A percentile compares a stretch with the other conserved stretches of the same genome.
These are phyloP conservation scores for Begonia masoniana DNA, from an alignment of 306 rosid genomes.

Conservation along the genomic window DNA sequence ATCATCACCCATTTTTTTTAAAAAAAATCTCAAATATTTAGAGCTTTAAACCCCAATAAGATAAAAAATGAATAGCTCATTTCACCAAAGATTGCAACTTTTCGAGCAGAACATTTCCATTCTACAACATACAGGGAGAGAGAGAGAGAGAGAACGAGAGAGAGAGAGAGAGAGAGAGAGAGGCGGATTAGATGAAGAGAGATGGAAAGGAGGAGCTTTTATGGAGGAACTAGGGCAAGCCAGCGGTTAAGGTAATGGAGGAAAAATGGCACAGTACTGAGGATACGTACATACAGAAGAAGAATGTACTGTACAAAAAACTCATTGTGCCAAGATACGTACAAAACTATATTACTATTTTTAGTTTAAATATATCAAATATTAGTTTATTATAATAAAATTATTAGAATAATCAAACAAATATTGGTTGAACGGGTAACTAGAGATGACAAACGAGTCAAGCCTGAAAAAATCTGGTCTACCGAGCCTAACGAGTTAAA, in stretches of 20 bases:
- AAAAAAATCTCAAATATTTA: slow-evolving; percentile 12
- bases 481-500: no score
- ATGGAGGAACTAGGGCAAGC: neutral
- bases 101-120: neutral
- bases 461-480: no score
- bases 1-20: slow-evolving; percentile 31
- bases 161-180: neutral
- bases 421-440: no score
- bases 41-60: slow-evolving; percentile 16
- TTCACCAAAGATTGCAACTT: neutral
- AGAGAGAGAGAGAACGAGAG: neutral
- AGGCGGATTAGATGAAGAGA: slow-evolving; percentile 1
- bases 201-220: neutral
- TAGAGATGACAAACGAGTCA: no score
- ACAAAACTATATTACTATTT: no score
- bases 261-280: neutral
- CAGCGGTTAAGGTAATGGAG: neutral
- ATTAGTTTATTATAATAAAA: no score
- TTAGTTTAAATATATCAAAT: no score
- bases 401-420: no score
- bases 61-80: slow-evolving; percentile 4
- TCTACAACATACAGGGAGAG: neutral
- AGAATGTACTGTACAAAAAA: neutral
- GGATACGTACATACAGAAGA: neutral
- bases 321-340: no score